Evolutionary conservation across 164 flowering plant genomes (phyloP).

Genomic region (Aristolochia fimbriata): DNA sequence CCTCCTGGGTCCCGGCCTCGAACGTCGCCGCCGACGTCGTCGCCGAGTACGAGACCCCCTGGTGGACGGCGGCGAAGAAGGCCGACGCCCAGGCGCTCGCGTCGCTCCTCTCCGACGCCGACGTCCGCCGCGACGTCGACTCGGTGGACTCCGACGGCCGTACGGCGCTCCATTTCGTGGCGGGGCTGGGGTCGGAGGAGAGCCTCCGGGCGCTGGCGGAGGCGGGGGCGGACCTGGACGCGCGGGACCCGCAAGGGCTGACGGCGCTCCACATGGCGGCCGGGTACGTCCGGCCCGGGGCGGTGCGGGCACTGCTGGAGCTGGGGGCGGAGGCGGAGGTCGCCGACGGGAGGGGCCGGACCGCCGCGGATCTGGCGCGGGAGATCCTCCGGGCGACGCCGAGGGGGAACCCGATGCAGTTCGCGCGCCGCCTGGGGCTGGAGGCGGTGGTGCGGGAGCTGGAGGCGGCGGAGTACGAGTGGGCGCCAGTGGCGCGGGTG

Average conservation of each 20-base stretch:
- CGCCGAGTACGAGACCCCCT: constrained; percentile 82
- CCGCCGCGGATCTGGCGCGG: constrained; percentile 55
- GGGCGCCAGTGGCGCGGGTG: constrained; percentile 82
- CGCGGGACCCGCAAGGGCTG: constrained; percentile 44
- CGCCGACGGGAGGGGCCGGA: constrained; percentile 50
- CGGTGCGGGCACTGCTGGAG: constrained; percentile 38
- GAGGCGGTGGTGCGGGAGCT: constrained; percentile 45
- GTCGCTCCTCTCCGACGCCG: constrained; percentile 20
- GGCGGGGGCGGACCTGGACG: constrained; percentile 67
- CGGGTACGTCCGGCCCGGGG: constrained; percentile 69
- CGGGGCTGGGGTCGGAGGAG: constrained; percentile 79
- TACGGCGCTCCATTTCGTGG: constrained; percentile 72
- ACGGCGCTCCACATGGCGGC: constrained; percentile 97
- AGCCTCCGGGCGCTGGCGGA: constrained; percentile 48
- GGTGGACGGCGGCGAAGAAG: constrained; percentile 98
- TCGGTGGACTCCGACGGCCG: constrained; percentile 80
- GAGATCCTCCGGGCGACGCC: constrained; percentile 59
- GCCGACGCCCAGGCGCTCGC: constrained; percentile 56
- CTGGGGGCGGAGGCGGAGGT: constrained; percentile 74
- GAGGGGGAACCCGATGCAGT: constrained; percentile 62
- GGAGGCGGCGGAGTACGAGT: constrained; percentile 69
- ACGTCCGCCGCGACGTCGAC: constrained; percentile 49
- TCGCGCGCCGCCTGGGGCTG: constrained; percentile 66
- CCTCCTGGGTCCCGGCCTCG: constrained; percentile 78
- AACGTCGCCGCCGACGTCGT: constrained; percentile 72